These are phyloP conservation scores for Ocimum tenuiflorum DNA, from an alignment of 257 asterid genomes.

Conservation along the genomic window DNA sequence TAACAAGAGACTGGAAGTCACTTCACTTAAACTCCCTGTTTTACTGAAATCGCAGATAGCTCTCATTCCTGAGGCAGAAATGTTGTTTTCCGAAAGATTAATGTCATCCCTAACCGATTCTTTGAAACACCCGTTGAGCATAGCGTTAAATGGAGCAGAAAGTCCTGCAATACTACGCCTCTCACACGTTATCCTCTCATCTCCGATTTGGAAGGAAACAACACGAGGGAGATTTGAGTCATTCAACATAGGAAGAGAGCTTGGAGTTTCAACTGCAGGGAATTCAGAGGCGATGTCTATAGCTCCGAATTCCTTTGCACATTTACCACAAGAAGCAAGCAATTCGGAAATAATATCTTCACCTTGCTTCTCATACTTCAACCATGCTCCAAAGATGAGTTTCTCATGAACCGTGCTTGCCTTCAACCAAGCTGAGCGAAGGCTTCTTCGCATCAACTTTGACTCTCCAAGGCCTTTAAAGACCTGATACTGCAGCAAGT, in stretches of 20 bases:
- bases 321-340: slow-evolving; percentile 73
- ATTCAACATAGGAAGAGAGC: slow-evolving; percentile 8
- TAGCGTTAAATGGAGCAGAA: slow-evolving; percentile 84
- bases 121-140: slow-evolving; percentile 87
- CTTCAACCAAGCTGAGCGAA: slow-evolving; percentile 76
- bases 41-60: slow-evolving; percentile 52
- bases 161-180: slow-evolving; percentile 68
- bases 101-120: slow-evolving; percentile 70
- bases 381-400: slow-evolving; percentile 88
- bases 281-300: slow-evolving; percentile 73
- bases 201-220: slow-evolving; percentile 64
- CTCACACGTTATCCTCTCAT: slow-evolving; percentile 64
- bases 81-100: slow-evolving; percentile 74
- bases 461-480: slow-evolving; percentile 93
- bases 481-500: slow-evolving; percentile 82
- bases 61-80: slow-evolving; percentile 69
- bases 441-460: slow-evolving; percentile 87
- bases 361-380: slow-evolving; percentile 84
- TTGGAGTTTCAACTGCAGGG: slow-evolving; percentile 27
- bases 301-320: slow-evolving; percentile 62
- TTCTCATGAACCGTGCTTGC: slow-evolving; percentile 68
- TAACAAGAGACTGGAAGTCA: slow-evolving; percentile 50
- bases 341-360: slow-evolving; percentile 70
- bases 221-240: slow-evolving; percentile 20
- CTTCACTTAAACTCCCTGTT: slow-evolving; percentile 47